A percentile compares a stretch with the other conserved stretches of the same genome.
phyloP scores from a whole-genome alignment of 495 filamentous ascomycete genomes.

The Lichenothelia convexa region DNA sequence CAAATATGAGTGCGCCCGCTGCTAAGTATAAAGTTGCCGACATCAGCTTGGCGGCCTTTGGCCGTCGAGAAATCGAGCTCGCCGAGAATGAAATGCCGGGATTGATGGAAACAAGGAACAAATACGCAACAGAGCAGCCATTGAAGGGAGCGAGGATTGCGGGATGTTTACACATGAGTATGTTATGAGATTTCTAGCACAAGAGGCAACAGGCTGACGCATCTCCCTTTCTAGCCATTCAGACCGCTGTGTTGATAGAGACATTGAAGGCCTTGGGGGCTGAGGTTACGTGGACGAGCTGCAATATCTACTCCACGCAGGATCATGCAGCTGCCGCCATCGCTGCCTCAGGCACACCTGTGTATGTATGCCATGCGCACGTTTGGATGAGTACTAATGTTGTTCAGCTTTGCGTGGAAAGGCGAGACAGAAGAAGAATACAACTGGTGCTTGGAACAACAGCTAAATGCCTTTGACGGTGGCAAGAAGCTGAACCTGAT shows the following conservation, averaged over 20 bases:
- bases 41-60: conserved; percentile 91
- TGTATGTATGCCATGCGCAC: conserved; percentile 30
- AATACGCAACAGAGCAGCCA: conserved; percentile 87
- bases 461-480: conserved; percentile 90
- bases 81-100: conserved; percentile 98
- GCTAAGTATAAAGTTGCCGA: conserved; percentile 95
- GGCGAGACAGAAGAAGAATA: conserved; percentile 99
- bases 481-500: conserved; percentile 94
- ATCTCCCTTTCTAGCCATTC: conserved; percentile 46
- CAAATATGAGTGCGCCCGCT: conserved; percentile 56
- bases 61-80: conserved; percentile 96
- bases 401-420: conserved; percentile 82
- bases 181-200: conserved; percentile 8
- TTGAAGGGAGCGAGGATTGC: conserved; percentile 77
- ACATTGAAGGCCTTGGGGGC: conserved; percentile 84
- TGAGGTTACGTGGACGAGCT: conserved; percentile 89
- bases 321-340: conserved; percentile 97
- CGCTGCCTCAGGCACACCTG: conserved; percentile 79
- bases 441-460: conserved; percentile 98
- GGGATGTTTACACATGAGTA: conserved; percentile 97
- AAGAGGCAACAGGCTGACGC: conserved; percentile 3
- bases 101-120: conserved; percentile 82
- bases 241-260: conserved; percentile 97
- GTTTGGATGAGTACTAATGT: conserved; percentile 7
- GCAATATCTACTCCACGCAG: conserved; percentile 99